Evolutionary conservation across 306 rosid genomes (phyloP).

Genomic region (Quercus variabilis): DNA sequence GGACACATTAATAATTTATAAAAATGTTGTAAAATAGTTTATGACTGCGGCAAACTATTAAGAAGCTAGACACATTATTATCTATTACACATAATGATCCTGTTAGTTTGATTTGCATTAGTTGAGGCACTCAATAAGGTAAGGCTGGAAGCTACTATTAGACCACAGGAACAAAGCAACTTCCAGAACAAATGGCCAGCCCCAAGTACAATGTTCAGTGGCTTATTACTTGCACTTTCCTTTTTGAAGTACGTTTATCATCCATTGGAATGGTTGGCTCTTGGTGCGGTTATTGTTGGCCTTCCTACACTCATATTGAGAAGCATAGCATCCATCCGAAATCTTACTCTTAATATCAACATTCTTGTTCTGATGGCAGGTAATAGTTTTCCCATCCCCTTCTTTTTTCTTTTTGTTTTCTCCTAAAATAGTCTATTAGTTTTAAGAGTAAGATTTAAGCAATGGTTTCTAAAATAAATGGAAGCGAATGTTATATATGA

Average conservation of each 20-base stretch:
- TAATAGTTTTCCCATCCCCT: neutral
- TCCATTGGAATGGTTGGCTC: constrained; percentile 63
- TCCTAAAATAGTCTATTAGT: too few species aligned
- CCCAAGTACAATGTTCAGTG: constrained; percentile 54
- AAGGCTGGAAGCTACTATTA: constrained; percentile 68
- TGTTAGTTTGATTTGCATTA: constrained; percentile 25
- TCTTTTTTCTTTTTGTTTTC: neutral
- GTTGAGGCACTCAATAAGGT: constrained; percentile 76
- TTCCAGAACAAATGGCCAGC: constrained; percentile 74
- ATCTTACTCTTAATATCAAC: constrained; percentile 68
- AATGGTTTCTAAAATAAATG: neutral
- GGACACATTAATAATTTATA: too few species aligned
- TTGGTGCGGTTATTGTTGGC: constrained; percentile 69
- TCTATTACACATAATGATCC: too few species aligned
- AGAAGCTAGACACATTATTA: too few species aligned
- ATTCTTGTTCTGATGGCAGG: constrained; percentile 78
- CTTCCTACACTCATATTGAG: constrained; percentile 45
- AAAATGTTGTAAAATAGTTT: too few species aligned
- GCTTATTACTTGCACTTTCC: constrained; percentile 57
- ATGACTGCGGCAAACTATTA: fast-evolving
- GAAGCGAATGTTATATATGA: neutral
- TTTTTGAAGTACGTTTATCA: constrained; percentile 50
- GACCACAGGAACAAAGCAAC: constrained; percentile 47
- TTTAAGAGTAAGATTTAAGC: neutral
- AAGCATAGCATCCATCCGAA: constrained; percentile 47